Evolutionary conservation across 768 basidiomycete genomes (phyloP).

Genomic region (Suillus weaverae): DNA sequence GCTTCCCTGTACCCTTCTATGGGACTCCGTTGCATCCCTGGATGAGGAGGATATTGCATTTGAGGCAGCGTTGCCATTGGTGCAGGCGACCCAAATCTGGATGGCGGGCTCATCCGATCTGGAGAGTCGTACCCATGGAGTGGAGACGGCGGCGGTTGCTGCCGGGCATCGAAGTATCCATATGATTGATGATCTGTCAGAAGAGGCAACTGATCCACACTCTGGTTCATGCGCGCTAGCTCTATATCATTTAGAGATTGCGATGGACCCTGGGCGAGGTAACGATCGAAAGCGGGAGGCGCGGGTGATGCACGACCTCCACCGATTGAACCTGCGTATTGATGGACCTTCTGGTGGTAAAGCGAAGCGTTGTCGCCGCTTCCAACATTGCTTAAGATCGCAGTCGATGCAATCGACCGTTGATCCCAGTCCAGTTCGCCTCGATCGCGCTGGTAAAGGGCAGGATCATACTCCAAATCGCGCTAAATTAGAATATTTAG

Average conservation of each 20-base stretch:
- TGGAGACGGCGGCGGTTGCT: constrained; percentile 22
- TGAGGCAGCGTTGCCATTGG: constrained; percentile 43
- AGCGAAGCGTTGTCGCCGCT: constrained; percentile 37
- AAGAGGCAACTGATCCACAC: constrained; percentile 58
- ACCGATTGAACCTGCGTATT: constrained; percentile 36
- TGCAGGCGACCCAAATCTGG: constrained; percentile 32
- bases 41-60: constrained; percentile 39
- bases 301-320: constrained; percentile 40
- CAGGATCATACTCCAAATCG: constrained; percentile 84
- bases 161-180: constrained; percentile 13
- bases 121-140: constrained; percentile 26
- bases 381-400: constrained; percentile 43
- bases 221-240: constrained; percentile 53
- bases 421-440: constrained; percentile 90
- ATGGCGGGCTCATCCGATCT: constrained; percentile 17
- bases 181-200: constrained; percentile 36
- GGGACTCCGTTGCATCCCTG: constrained; percentile 25
- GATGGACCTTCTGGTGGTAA: constrained; percentile 42
- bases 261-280: constrained; percentile 51
- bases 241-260: constrained; percentile 45
- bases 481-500: constrained; percentile 33
- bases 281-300: constrained; percentile 54
- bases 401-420: constrained; percentile 67
- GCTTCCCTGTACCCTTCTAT: constrained; percentile 53
- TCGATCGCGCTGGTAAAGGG: constrained; percentile 72